These are phyloP conservation scores for Dictyostelium brefeldianum DNA, from an alignment of 78 protist genomes.

Conservation along the genomic window DNA sequence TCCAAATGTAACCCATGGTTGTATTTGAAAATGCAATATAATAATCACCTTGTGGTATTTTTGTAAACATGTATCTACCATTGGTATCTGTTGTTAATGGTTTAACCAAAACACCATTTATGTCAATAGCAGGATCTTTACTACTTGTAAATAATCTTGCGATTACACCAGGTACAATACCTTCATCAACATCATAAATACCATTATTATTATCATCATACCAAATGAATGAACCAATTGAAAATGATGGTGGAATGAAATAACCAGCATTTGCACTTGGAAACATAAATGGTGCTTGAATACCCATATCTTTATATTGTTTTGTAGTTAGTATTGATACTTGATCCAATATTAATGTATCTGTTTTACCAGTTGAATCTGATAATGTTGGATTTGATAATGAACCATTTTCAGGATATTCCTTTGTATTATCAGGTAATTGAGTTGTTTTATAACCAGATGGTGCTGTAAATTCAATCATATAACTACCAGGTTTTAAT, in stretches of 20 bases:
- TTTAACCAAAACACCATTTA: neutral
- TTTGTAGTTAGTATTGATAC: neutral
- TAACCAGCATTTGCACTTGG: conserved; percentile 30
- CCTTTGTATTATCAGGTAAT: neutral
- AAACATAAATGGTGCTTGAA: neutral
- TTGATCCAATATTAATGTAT: neutral
- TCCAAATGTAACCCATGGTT: conserved; percentile 28
- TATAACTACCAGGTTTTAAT: neutral
- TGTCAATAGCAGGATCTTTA: neutral
- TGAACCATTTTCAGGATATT: neutral
- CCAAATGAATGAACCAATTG: conserved; percentile 58
- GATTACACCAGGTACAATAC: neutral
- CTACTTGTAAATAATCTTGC: neutral
- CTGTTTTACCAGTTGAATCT: neutral
- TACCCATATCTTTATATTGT: neutral
- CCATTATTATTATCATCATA: conserved; percentile 34
- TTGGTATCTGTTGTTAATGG: conserved; percentile 13
- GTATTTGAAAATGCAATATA: neutral
- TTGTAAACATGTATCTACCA: conserved; percentile 14
- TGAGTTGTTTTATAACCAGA: neutral
- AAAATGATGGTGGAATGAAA: neutral
- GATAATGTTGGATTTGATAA: neutral
- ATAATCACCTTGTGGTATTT: neutral
- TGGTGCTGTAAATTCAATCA: neutral
- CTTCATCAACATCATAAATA: conserved; percentile 17